Conservation (phyloP, 352 stramenopile species). For the Globisporangium lucens region DNA sequence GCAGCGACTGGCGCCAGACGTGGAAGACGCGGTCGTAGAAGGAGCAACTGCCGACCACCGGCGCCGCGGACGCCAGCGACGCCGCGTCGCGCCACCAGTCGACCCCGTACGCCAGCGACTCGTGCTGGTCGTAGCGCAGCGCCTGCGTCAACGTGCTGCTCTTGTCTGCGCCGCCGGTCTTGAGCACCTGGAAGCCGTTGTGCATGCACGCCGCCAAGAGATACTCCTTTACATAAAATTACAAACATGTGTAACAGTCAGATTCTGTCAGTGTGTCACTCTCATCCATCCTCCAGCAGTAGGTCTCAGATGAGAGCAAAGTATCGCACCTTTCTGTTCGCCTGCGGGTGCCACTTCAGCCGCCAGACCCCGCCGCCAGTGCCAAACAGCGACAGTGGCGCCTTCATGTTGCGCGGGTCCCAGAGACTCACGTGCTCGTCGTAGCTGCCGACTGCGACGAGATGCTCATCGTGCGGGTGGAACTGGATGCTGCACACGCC, state of each 20-base stretch:
- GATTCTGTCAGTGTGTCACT: background rate
- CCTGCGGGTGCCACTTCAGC: slow-evolving; percentile 75
- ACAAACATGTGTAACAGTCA: background rate
- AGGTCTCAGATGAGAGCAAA: background rate
- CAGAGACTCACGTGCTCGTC: slow-evolving; percentile 78
- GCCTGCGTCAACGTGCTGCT: slow-evolving; percentile 19
- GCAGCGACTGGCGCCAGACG: slow-evolving; percentile 42
- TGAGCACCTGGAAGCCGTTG: slow-evolving; percentile 81
- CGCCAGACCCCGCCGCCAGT: slow-evolving; percentile 80
- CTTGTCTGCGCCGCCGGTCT: slow-evolving; percentile 6
- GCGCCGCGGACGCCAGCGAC: slow-evolving; percentile 32
- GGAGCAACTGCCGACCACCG: slow-evolving; percentile 67
- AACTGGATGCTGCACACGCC: slow-evolving; percentile 86
- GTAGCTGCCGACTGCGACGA: slow-evolving; percentile 83
- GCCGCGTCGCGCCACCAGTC: slow-evolving; percentile 68
- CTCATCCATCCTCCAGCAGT: background rate
- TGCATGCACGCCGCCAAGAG: slow-evolving; percentile 84
- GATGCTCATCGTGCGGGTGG: slow-evolving; percentile 54
- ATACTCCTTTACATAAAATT: slow-evolving; percentile 34
- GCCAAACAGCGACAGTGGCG: slow-evolving; percentile 35
- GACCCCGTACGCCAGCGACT: slow-evolving; percentile 81
- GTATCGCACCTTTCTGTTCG: slow-evolving; percentile 38
- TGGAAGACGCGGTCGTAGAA: slow-evolving; percentile 85
- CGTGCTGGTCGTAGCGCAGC: slow-evolving; percentile 51
- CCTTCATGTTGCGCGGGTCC: slow-evolving; percentile 65